Evolutionary conservation across 352 stramenopile species (phyloP).

Genomic region (Phytopythium delawarense): DNA sequence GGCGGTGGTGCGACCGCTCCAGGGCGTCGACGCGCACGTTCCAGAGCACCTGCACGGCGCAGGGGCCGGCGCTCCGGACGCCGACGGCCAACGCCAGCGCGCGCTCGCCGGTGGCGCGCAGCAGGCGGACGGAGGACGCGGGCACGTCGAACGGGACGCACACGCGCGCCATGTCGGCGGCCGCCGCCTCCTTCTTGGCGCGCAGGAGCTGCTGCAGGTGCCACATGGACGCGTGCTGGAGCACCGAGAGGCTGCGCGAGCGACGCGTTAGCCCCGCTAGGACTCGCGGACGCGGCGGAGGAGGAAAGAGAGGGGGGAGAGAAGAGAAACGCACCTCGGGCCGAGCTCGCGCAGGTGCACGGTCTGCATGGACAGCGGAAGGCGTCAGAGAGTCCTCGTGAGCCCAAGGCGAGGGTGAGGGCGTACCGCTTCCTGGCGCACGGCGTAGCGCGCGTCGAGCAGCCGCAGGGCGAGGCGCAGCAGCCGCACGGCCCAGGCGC

Average conservation of each 20-base stretch:
- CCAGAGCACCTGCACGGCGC: conserved; percentile 33
- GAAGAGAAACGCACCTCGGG: conserved; percentile 11
- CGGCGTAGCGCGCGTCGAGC: conserved; percentile 35
- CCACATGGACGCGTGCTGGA: conserved; percentile 53
- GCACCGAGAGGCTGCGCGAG: conserved; percentile 30
- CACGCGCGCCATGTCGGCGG: conserved; percentile 37
- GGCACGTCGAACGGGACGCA: conserved; percentile 41
- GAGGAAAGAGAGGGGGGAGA: too few species aligned
- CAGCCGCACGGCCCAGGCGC: conserved; percentile 42
- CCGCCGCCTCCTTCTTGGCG: conserved; percentile 28
- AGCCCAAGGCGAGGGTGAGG: too few species aligned
- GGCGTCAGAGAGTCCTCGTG: too few species aligned
- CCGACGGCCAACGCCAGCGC: conserved; percentile 19
- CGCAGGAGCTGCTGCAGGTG: conserved; percentile 61
- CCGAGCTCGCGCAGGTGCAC: conserved; percentile 23
- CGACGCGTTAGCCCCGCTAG: conserved; percentile 3
- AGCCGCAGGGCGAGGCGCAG: conserved; percentile 28
- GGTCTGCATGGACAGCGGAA: conserved; percentile 8
- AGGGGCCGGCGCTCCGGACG: conserved; percentile 18
- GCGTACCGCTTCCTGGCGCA: conserved; percentile 39
- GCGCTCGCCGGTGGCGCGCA: conserved; percentile 1
- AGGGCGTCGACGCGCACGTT: conserved; percentile 23
- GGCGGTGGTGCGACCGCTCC: conserved; percentile 5
- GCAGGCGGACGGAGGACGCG: conserved; percentile 24
- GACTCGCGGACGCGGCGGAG: too few species aligned